A percentile compares a stretch with the other conserved stretches of the same genome.
These are phyloP conservation scores for Prunus davidiana DNA, from an alignment of 306 rosid genomes.

Conservation along the genomic window DNA sequence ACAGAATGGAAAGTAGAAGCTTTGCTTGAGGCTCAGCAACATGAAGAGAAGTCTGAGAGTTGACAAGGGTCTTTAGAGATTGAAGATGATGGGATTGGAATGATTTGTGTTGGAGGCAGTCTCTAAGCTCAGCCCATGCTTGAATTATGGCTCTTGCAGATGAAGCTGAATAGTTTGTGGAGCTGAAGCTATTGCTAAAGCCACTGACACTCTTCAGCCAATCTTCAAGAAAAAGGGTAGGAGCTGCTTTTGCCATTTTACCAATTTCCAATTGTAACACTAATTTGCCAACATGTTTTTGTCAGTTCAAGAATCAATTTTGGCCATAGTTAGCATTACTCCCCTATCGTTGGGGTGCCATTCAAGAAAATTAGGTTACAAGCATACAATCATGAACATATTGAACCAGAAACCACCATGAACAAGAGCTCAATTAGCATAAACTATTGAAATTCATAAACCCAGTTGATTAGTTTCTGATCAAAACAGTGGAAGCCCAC, in stretches of 20 bases:
- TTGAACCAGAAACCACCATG: neutral
- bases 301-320: neutral
- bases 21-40: slow-evolving; percentile 86
- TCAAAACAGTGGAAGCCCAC: neutral
- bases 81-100: slow-evolving; percentile 46
- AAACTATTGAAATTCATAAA: neutral
- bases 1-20: slow-evolving; percentile 60
- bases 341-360: too few relatives aligned
- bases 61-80: slow-evolving; percentile 58
- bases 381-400: neutral
- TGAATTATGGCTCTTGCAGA: slow-evolving; percentile 78
- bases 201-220: slow-evolving; percentile 59
- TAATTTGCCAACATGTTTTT: neutral
- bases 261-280: slow-evolving; percentile 9
- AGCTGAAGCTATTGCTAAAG: slow-evolving; percentile 20
- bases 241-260: slow-evolving; percentile 50
- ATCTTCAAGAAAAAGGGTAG: slow-evolving; percentile 58
- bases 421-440: neutral
- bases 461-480: neutral
- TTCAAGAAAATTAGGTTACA: too few relatives aligned
- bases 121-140: slow-evolving; percentile 75
- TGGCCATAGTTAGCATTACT: neutral
- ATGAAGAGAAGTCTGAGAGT: slow-evolving; percentile 65
- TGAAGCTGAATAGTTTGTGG: slow-evolving; percentile 32
- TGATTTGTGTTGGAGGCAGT: slow-evolving; percentile 44